Evolutionary conservation across 192 early-diverging fungal genomes (phyloP), one percentile per base, ranked within the genome.

Genomic region (Umbelopsis sp.): DNA sequence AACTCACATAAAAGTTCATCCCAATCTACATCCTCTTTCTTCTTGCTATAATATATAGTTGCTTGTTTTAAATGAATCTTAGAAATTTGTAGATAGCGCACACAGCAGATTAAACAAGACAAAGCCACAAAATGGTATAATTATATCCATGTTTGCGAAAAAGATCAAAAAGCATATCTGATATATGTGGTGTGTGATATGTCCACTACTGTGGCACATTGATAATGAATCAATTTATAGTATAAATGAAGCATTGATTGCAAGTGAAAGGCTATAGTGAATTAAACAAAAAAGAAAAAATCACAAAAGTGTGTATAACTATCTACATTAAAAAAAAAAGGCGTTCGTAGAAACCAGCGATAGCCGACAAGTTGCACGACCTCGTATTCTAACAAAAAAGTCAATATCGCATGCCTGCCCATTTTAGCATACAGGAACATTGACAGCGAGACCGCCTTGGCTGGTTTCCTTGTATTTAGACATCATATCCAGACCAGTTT

Each of bases 381-480:
- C 27, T n/a, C 30, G 18, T 35, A 35, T 30, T 61, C 25, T 10
- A 15, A 10, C 1, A 12, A 55, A 61, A 61, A 35, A 5, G 55
- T 35, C 16, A 30, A 30, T 15, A n/a, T 12, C 4, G 55, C 7
- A 61, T 16, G 13, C 8, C 16, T 30, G 2, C 7, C 46, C n/a
- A 71, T 6, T 18, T 77, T 80, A 89, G 74, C 88, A 91, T 7
- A 95, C 66, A 3, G 94, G 92, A 8, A 96, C 94, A 81, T 95
- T 95, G 46, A 95, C 94, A 8, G 94, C 93, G 37, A 98, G 86
- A 27, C 97, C 97, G 64, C 94, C 97, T 73, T 93, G 92, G 22
- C 89, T 91, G 0, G 97, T 98, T 74, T 98, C 97, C 81, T 98
- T 98, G 86, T 98, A 98, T 80, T 98, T 98, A 55, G 84, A 89